A percentile compares a stretch with the other conserved stretches of the same genome.
Evolutionary conservation across 2,329 filamentous ascomycete genomes (phyloP).

Genomic region (Fusarium papillatum): DNA sequence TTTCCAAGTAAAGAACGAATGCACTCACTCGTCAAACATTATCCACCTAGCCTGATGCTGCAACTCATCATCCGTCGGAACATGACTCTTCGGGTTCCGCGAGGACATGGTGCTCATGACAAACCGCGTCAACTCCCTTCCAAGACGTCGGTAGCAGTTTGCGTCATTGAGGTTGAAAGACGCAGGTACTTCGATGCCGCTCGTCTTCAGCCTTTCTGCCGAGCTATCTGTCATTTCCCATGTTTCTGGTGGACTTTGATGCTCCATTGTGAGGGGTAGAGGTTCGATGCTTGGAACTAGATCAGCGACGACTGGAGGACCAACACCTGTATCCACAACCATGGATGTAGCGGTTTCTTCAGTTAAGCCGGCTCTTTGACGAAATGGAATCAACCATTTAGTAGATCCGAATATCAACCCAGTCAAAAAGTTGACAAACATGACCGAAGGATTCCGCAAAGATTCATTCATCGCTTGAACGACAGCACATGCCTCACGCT

Average conservation of each 20-base stretch:
- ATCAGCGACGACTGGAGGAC: neutral
- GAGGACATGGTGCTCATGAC: constrained; percentile 42
- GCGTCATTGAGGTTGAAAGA: constrained; percentile 27
- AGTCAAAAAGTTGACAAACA: constrained; percentile 9
- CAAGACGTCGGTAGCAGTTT: constrained; percentile 36
- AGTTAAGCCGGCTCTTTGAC: neutral
- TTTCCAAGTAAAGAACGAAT: neutral
- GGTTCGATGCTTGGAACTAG: neutral
- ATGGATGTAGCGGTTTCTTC: neutral
- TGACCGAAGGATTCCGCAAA: neutral
- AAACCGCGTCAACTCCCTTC: constrained; percentile 37
- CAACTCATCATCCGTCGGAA: constrained; percentile 51
- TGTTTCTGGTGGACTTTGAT: neutral
- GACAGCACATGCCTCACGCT: constrained; percentile 30
- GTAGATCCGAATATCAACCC: neutral
- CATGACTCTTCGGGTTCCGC: constrained; percentile 37
- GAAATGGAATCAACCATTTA: constrained; percentile 15
- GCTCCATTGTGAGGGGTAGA: neutral
- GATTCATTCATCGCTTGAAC: neutral
- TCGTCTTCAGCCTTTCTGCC: neutral
- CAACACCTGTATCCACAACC: neutral
- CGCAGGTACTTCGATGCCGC: neutral
- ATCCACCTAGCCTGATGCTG: constrained; percentile 48
- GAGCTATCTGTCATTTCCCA: neutral
- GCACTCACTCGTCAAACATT: constrained; percentile 41